Percentiles rank a stretch among this genome's conserved stretches.
Evolutionary conservation across 2,329 filamentous ascomycete genomes (phyloP).

Genomic region (Phyllosticta capitalensis): DNA sequence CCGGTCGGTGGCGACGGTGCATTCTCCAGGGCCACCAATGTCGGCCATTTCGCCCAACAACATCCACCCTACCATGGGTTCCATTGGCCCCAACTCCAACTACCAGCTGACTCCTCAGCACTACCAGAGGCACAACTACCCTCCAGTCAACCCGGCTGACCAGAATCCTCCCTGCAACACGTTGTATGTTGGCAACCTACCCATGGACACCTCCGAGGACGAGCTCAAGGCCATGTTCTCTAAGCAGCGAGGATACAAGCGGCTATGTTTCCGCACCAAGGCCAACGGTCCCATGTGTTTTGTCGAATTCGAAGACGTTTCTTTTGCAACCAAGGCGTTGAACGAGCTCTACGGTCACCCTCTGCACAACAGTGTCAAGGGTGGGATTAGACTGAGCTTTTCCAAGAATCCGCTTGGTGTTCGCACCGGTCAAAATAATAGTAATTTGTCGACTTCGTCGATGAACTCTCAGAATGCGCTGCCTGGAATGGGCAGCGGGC

Average conservation of each 20-base stretch:
- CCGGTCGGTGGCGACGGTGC: slow-evolving; percentile 38
- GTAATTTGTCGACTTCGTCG: slow-evolving; percentile 39
- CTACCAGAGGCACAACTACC: slow-evolving; percentile 59
- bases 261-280: slow-evolving; percentile 90
- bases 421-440: slow-evolving; percentile 60
- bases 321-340: slow-evolving; percentile 82
- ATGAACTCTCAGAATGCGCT: slow-evolving; percentile 44
- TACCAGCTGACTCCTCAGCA: slow-evolving; percentile 49
- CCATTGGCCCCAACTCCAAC: slow-evolving; percentile 38
- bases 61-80: slow-evolving; percentile 47
- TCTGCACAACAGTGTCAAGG: slow-evolving; percentile 86
- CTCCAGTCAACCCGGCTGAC: slow-evolving; percentile 85
- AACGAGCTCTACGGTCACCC: slow-evolving; percentile 80
- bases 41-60: slow-evolving; percentile 41
- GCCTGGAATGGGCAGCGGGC: slow-evolving; percentile 47
- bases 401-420: slow-evolving; percentile 96
- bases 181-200: slow-evolving; percentile 93
- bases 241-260: slow-evolving; percentile 88
- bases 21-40: slow-evolving; percentile 37
- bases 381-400: slow-evolving; percentile 90
- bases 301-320: slow-evolving; percentile 92
- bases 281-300: slow-evolving; percentile 97
- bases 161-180: slow-evolving; percentile 98
- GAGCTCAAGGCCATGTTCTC: slow-evolving; percentile 91
- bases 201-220: slow-evolving; percentile 85